phyloP scores from a whole-genome alignment of 2,329 filamentous ascomycete species.

The Biscogniauxia marginata region DNA sequence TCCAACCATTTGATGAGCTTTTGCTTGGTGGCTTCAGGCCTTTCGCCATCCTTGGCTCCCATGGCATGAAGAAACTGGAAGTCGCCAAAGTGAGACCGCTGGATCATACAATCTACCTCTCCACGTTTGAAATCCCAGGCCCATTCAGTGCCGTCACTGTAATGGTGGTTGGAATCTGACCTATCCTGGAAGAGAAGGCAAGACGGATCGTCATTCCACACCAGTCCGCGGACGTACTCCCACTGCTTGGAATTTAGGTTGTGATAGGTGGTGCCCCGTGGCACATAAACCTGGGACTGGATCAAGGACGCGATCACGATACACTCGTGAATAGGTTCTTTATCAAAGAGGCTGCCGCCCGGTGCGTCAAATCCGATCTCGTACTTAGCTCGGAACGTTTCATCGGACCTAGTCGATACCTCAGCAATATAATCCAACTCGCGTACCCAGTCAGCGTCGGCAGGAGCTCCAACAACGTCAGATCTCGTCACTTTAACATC shows the following conservation, averaged over 20 bases:
- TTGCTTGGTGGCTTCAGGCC: conserved; percentile 4
- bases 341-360: neutral
- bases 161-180: neutral
- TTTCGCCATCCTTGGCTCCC: conserved; percentile 3
- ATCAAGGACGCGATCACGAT: conserved; percentile 7
- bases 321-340: conserved; percentile 8
- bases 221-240: conserved; percentile 11
- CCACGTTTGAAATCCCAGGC: neutral
- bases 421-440: neutral
- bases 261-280: neutral
- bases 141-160: neutral
- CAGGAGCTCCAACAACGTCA: neutral
- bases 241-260: conserved; percentile 2
- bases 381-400: neutral
- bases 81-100: conserved; percentile 12
- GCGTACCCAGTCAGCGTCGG: neutral
- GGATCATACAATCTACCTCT: conserved; percentile 2
- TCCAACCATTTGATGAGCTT: conserved; percentile 11
- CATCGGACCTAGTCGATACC: neutral
- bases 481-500: neutral
- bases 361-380: neutral
- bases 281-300: neutral
- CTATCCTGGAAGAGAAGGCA: conserved; percentile 10
- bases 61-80: conserved; percentile 13
- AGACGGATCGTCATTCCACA: conserved; percentile 14